Evolutionary conservation across 1,284 basidiomycete genomes (phyloP), one percentile per base, ranked within the genome.

Genomic region (Cryptococcus sp.): DNA sequence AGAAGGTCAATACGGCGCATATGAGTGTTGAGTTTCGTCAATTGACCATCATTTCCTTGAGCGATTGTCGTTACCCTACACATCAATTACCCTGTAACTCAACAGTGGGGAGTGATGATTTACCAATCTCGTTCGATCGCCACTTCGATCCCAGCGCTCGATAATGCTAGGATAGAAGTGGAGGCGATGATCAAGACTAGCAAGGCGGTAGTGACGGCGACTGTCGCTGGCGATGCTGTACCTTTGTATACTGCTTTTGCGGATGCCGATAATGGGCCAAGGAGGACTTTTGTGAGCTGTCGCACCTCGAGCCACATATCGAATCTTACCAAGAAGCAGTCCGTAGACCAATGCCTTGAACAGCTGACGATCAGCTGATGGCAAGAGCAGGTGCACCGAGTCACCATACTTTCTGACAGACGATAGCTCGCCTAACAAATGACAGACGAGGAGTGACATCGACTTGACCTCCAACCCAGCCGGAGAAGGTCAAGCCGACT

Each of bases 81-180:
- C 42, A 18, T 40, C 16, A 42, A 11, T 28, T 11, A n/a, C n/a
- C n/a, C n/a, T n/a, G n/a, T n/a, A n/a, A n/a, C 28, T 5, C 11
- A 28, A 5, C 28, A 28, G 4, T 28, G 28, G 5, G 28, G 5
- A 19, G 36, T 39, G 7, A 9, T 18, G 34, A 56, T 62, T 19
- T 46, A 67, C 78, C 79, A 80, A 53, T 79, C 78, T 5, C 79
- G 60, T 57, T 79, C 78, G 21, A 79, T 69, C 0, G 75, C 75
- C 1, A 79, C 73, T 7, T 70, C 76, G 46, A 78, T 66, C 0
- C 73, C 76, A 4, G 77, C 76, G 42, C 73, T 74, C 10, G 72
- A 65, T 2, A 80, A 64, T 2, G 63, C 66, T 7, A 72, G 61
- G 0, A 58, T 31, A 5, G 63, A 67, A 0, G 75, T 73, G 16